Conservation (phyloP, 1,139 yeast genomes). For the Scheffersomyces titani region DNA sequence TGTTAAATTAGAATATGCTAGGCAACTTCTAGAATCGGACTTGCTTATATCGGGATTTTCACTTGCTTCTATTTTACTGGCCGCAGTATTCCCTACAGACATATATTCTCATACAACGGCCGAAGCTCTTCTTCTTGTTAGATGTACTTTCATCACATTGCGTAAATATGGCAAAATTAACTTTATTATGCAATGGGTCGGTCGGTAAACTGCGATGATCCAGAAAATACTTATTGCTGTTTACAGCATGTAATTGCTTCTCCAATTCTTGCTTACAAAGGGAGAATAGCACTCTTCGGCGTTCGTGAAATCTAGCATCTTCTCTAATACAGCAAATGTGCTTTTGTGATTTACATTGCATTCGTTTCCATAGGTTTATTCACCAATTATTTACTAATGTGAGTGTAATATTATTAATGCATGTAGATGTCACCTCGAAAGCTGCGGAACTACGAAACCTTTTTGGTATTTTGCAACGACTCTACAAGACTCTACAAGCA, state of each 20-base stretch:
- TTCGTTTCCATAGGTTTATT: no score
- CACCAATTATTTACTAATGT: no score
- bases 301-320: not conserved
- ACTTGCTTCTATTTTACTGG: not conserved
- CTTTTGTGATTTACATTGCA: no score
- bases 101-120: not conserved
- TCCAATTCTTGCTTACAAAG: not conserved
- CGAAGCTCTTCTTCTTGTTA: no score
- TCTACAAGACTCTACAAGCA: not conserved
- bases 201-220: no score
- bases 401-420: not conserved
- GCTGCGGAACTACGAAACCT: not conserved
- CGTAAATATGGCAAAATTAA: not conserved
- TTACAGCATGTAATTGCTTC: not conserved
- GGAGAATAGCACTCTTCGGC: not conserved
- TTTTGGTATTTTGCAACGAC: not conserved
- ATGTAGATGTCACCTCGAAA: not conserved
- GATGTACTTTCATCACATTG: not conserved
- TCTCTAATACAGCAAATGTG: no score
- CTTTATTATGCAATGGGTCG: not conserved
- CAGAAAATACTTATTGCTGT: no score
- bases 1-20: no score
- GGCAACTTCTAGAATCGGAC: not conserved
- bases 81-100: not conserved
- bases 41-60: not conserved